These are phyloP conservation scores for Yamadazyma siamensis DNA, from an alignment of 1,139 yeast species.

Conservation along the genomic window DNA sequence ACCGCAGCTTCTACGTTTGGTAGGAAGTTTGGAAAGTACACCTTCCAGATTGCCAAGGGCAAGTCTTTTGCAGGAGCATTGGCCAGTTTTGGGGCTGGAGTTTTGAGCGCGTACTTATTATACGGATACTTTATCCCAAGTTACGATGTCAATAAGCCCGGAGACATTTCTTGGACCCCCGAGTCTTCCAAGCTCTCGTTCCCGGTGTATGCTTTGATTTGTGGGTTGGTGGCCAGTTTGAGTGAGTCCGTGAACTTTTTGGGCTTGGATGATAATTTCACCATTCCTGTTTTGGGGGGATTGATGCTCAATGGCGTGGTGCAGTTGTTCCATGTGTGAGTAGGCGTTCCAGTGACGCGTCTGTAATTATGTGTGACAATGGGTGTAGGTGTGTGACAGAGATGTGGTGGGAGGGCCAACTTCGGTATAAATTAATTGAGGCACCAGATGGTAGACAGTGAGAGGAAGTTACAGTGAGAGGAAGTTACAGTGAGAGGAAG, in stretches of 20 bases:
- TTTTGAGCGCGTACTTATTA: conserved; percentile 57
- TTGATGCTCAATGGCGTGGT: conserved; percentile 52
- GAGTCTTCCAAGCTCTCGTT: conserved; percentile 56
- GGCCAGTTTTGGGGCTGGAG: conserved; percentile 82
- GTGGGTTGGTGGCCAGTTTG: conserved; percentile 79
- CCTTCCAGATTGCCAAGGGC: conserved; percentile 69
- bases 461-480: too few species aligned
- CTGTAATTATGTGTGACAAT: too few species aligned
- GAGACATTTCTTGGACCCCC: conserved; percentile 62
- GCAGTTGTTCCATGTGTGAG: conserved; percentile 15
- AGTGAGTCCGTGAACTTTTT: conserved; percentile 78
- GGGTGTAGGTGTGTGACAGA: too few species aligned
- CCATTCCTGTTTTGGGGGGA: conserved; percentile 86
- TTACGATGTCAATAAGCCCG: conserved; percentile 45
- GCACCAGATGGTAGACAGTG: too few species aligned
- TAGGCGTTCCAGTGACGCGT: neutral
- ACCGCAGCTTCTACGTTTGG: conserved; percentile 96
- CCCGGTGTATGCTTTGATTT: conserved; percentile 50
- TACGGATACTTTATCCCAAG: conserved; percentile 72
- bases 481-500: too few species aligned
- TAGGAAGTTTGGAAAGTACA: conserved; percentile 74
- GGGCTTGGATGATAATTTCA: conserved; percentile 85
- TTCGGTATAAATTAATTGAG: too few species aligned
- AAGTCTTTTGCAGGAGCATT: conserved; percentile 87
- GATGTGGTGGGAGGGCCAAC: too few species aligned